Conservation (phyloP, 2,329 filamentous ascomycete species). For the Periconia macrospinosa region DNA sequence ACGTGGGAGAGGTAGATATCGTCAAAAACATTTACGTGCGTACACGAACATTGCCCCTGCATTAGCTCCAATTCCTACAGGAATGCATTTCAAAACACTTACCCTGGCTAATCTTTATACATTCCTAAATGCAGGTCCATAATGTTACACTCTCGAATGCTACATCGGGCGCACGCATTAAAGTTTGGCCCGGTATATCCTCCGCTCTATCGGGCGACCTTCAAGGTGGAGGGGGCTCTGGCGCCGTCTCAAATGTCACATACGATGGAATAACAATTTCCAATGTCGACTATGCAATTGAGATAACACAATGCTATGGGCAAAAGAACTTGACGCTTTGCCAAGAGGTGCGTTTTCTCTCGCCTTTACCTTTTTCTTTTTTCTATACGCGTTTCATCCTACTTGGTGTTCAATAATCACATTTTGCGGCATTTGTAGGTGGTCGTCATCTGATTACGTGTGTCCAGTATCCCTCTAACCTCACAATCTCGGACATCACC, state of each 20-base stretch:
- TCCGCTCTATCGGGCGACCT: conserved; percentile 62
- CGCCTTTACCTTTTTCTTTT: neutral
- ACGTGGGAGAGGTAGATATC: conserved; percentile 64
- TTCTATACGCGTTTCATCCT: neutral
- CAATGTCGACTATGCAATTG: conserved; percentile 68
- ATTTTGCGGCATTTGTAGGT: too few relatives aligned
- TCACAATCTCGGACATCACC: conserved; percentile 59
- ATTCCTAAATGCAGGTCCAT: conserved; percentile 37
- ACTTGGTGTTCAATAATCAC: neutral
- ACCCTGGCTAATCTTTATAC: neutral
- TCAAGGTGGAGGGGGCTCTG: conserved; percentile 66
- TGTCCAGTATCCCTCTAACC: conserved; percentile 55
- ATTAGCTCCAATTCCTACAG: neutral
- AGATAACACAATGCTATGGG: conserved; percentile 68
- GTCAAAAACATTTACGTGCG: conserved; percentile 68
- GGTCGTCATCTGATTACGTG: neutral
- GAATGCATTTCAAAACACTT: neutral
- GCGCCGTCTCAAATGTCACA: conserved; percentile 67
- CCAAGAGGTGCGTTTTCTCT: conserved; percentile 40
- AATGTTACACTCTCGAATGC: conserved; percentile 44
- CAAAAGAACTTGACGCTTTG: conserved; percentile 66
- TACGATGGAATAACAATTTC: conserved; percentile 63
- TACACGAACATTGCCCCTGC: neutral
- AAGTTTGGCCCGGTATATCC: conserved; percentile 67
- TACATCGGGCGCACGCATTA: conserved; percentile 69